Percentiles rank a stretch among this genome's conserved stretches.
Evolutionary conservation across 83 land plant genomes (phyloP).

Genomic region (Thuja plicata): DNA sequence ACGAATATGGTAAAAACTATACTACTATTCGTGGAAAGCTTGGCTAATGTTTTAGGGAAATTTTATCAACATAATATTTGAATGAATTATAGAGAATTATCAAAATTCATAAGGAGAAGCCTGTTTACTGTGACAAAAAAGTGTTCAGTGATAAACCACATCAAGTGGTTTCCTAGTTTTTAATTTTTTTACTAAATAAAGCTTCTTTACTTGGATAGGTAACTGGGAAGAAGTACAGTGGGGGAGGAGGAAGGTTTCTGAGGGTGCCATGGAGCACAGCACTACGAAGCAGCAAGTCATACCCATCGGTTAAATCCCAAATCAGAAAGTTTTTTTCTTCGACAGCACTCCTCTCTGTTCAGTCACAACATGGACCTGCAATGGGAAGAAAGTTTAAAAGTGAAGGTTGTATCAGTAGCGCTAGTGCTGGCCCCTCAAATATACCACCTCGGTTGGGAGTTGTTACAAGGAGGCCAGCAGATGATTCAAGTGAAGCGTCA

Average conservation of each 20-base stretch:
- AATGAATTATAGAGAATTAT: neutral
- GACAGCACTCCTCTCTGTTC: conserved; percentile 32
- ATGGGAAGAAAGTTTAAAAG: conserved; percentile 15
- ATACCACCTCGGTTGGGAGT: conserved; percentile 6
- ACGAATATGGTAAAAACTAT: neutral
- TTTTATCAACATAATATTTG: neutral
- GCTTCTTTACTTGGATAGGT: conserved; percentile 12
- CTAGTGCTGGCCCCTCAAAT: conserved; percentile 6
- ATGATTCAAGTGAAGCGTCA: conserved; percentile 74
- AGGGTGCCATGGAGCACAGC: conserved; percentile 5
- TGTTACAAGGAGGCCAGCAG: conserved; percentile 13
- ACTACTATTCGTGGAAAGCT: neutral
- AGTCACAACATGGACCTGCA: conserved; percentile 43
- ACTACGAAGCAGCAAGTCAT: conserved; percentile 21
- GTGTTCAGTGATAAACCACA: neutral
- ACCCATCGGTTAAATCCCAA: conserved; percentile 27
- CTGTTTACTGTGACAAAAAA: neutral
- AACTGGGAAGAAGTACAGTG: neutral
- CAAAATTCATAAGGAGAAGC: neutral
- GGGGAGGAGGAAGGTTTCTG: neutral
- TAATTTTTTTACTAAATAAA: neutral
- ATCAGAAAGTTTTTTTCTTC: neutral
- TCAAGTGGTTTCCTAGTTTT: neutral
- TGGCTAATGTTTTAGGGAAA: neutral
- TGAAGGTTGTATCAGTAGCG: neutral